Evolutionary conservation across 2,329 filamentous ascomycete genomes (phyloP), one percentile per base, ranked within the genome.

Genomic region (Colletotrichum australisinense): DNA sequence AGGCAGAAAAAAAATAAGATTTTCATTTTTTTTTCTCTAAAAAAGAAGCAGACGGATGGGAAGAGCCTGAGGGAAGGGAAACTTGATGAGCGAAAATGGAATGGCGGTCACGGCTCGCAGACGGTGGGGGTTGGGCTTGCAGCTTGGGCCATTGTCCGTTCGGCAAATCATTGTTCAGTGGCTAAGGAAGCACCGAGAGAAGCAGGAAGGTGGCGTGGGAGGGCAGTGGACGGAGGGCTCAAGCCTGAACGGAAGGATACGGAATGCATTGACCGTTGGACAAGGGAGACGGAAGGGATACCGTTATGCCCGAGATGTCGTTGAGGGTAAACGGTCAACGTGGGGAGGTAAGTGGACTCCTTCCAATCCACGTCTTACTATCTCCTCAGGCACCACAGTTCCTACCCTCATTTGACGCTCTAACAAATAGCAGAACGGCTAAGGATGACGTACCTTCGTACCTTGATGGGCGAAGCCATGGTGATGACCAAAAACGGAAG

Each of bases 181-280:
- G 60, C 28, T 64, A 55, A 28, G 24, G 52, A 19, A 35, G 12
- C 88, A 42, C 38, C 88, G 0, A 87, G 87, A n/a, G 85, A 88
- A 57, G 90, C 86, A 3, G 89, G 88, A 89, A 2, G 88, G 89
- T 49, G 91, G 84, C 0, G 88, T 63, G 88, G 1, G 88, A 90
- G 19, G 89, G 89, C 38, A 42, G 38, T 42, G 38, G 38, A 42
- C 16, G 16, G 16, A 42, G 5, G 16, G 16, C 38, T 42, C 5
- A 42, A 42, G 14, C 38, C 14, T 5, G 88, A 90, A 72, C 90
- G 89, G 56, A 90, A 86, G 2, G 85, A 84, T 56, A 85, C 85
- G 49, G 84, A 80, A 75, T 12, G 11, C 5, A 42, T 16, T 4
- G n/a, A 11, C 35, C 26, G 60, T 14, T n/a, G 16, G 46, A 53